Base-by-base conservation (phyloP, 2,329 filamentous ascomycete genomes). In the Aspergillus versicolor region DNA sequence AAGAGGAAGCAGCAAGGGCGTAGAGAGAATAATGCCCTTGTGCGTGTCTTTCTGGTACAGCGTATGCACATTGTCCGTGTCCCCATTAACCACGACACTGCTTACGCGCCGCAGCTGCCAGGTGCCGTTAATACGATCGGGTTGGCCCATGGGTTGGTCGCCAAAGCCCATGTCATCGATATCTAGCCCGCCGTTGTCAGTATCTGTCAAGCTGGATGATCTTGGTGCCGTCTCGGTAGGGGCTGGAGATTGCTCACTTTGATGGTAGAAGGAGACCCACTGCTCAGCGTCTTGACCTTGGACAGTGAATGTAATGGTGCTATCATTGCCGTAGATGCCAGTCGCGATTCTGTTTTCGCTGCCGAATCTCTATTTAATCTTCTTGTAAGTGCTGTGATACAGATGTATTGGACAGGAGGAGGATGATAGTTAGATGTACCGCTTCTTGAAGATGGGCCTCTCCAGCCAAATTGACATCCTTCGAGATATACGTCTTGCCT, bases 91-190 rank as follows among this genome's bases (percentile, higher is more conserved):
- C 0, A 85, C 73, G 2, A 87, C 84, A 47, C 84, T 85, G 63
- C 80, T 81, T 54, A 87, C 82, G 11, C 84, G 79, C 4, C 84
- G 79, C 5, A 87, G 71, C 59, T 85, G 82, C 84, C 84, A 87
- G 0, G 75, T 70, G 0, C 84, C 84, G 5, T 81, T 81, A 53
- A 87, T 85, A 5, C 84, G 79, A 64, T 87, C 84, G 0, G 84
- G 84, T 3, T 0, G 73, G 70, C 6, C 84, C 84, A 44, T 79
- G 80, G 2, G 84, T 68, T 63, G 61, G 17, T 66, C 64, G 4
- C 64, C 64, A 13, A 65, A 66, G 9, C 64, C 64, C 63, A 66
- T 60, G 38, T 66, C 64, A 17, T 66, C 64, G 4, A 32, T 66
- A 17, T 66, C 64, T 66, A 48, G 3, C 19, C 19, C 2, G 19